Conservation (phyloP, 306 rosid species). For the Comarum palustre region DNA sequence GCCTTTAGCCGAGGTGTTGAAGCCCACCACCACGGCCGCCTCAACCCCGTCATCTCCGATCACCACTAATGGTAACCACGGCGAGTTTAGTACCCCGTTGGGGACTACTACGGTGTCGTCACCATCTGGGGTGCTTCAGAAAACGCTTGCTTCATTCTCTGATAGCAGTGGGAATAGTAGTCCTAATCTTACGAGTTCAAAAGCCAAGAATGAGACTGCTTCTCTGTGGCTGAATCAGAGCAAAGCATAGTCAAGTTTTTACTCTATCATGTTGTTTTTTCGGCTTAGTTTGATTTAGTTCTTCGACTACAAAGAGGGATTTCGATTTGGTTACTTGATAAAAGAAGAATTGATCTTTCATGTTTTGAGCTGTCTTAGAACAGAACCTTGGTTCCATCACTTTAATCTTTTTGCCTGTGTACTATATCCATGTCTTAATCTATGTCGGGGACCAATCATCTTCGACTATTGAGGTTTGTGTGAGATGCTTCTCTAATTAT, state of each 20-base stretch:
- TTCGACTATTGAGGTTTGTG: background rate
- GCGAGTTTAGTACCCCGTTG: slow-evolving; percentile 41
- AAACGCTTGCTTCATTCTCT: slow-evolving; percentile 51
- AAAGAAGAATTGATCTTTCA: background rate
- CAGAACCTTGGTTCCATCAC: background rate
- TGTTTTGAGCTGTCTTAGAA: background rate
- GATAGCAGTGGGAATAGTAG: slow-evolving; percentile 73
- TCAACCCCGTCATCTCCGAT: slow-evolving; percentile 46
- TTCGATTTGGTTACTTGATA: background rate
- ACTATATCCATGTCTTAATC: background rate
- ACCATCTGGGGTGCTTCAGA: slow-evolving; percentile 72
- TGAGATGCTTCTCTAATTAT: background rate
- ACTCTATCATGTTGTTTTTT: background rate
- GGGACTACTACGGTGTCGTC: slow-evolving; percentile 46
- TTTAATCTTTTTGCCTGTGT: background rate
- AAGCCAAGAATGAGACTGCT: slow-evolving; percentile 47
- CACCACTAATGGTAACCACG: slow-evolving; percentile 15
- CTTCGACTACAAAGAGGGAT: background rate
- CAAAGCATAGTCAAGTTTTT: slow-evolving; percentile 2
- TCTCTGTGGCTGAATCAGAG: slow-evolving; percentile 42
- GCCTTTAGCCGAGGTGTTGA: slow-evolving; percentile 75
- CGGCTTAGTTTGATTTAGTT: slow-evolving; percentile 13
- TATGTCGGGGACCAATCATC: background rate
- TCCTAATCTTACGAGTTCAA: slow-evolving; percentile 48
- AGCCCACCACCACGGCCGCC: slow-evolving; percentile 40